Conservation (phyloP, 2,329 filamentous ascomycete genomes). For the Aspergillus sp. region DNA sequence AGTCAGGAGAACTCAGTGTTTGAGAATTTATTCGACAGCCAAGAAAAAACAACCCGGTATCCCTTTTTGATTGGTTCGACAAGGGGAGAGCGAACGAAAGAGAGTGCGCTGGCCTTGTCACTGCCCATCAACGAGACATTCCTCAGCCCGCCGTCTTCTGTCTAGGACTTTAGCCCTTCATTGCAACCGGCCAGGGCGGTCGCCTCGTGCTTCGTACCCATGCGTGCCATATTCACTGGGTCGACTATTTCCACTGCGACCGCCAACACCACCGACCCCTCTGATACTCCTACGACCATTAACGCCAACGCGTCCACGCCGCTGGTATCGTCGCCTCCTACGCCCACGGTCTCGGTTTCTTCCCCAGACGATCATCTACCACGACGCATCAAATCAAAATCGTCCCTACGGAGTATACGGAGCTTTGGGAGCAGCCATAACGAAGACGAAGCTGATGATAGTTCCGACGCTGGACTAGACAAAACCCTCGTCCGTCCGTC, state of each 20-base stretch:
- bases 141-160: constrained; percentile 5
- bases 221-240: constrained; percentile 32
- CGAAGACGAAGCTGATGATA: constrained; percentile 22
- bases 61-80: too few species aligned
- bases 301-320: constrained; percentile 16
- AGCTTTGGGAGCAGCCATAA: constrained; percentile 29
- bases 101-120: too few species aligned
- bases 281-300: neutral
- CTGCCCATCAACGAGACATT: constrained; percentile 7
- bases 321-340: constrained; percentile 21
- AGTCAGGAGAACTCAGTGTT: too few species aligned
- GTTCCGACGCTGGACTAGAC: constrained; percentile 15
- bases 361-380: constrained; percentile 21
- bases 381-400: constrained; percentile 32
- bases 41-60: too few species aligned
- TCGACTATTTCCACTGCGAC: constrained; percentile 24
- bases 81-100: neutral
- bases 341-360: constrained; percentile 23
- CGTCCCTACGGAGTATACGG: constrained; percentile 30
- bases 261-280: constrained; percentile 19
- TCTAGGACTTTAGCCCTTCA: neutral
- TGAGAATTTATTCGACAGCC: too few species aligned
- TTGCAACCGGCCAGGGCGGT: constrained; percentile 14
- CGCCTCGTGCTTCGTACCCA: constrained; percentile 22
- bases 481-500: constrained; percentile 26